phyloP scores from a whole-genome alignment of 164 flowering plant species.

The Magnolia sinica region DNA sequence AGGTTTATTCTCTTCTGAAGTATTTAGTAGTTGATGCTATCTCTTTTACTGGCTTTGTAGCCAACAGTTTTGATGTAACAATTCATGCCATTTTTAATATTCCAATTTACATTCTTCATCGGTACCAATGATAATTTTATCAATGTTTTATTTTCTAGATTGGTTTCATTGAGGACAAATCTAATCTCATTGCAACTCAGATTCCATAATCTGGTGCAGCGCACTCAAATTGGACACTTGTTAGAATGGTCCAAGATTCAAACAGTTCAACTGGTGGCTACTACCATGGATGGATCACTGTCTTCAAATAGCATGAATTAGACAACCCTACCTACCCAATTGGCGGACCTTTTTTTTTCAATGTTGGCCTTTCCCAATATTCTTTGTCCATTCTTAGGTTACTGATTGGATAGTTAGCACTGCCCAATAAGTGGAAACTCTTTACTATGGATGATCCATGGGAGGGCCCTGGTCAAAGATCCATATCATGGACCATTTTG shows the following conservation, averaged over 20 bases:
- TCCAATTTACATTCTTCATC: not conserved
- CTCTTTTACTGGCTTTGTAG: not conserved
- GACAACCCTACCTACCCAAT: not conserved
- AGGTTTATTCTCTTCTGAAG: slow-evolving; percentile 46
- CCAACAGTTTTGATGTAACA: too few relatives aligned
- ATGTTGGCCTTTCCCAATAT: not conserved
- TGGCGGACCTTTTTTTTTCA: not conserved
- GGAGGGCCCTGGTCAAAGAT: too few relatives aligned
- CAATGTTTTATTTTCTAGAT: not conserved
- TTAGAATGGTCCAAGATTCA: not conserved
- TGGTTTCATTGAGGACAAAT: not conserved
- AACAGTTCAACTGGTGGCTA: too few relatives aligned
- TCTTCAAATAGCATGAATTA: not conserved
- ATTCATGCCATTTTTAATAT: not conserved
- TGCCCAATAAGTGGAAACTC: too few relatives aligned
- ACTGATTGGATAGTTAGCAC: too few relatives aligned
- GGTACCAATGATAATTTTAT: not conserved
- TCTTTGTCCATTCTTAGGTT: too few relatives aligned
- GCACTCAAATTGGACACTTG: not conserved
- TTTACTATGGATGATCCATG: too few relatives aligned
- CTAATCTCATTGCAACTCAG: not conserved
- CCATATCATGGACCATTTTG: too few relatives aligned
- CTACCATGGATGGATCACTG: not conserved
- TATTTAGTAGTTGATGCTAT: not conserved
- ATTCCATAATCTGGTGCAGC: not conserved